These are phyloP conservation scores for Sequoia sempervirens DNA, from an alignment of 75 land plant genomes.

Conservation along the genomic window DNA sequence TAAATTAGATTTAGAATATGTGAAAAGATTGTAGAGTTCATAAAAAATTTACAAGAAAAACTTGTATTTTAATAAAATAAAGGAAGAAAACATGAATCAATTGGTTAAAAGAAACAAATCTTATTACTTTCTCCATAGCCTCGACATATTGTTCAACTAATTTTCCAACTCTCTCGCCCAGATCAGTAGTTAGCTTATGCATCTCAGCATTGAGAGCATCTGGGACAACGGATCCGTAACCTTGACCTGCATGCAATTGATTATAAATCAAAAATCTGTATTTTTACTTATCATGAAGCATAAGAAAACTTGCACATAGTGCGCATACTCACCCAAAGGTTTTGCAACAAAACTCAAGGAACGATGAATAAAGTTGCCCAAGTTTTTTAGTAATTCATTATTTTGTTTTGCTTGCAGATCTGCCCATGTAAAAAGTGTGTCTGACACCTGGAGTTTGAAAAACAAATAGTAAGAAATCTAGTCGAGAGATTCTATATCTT, in stretches of 20 bases:
- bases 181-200: constrained; percentile 48
- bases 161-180: constrained; percentile 53
- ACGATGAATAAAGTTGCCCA: constrained; percentile 91
- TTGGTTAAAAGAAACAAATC: neutral
- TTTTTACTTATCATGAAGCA: neutral
- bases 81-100: neutral
- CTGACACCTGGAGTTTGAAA: constrained; percentile 59
- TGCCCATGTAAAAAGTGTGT: constrained; percentile 88
- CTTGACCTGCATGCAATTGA: constrained; percentile 47
- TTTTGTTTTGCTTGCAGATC: constrained; percentile 94
- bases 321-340: constrained; percentile 53
- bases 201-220: constrained; percentile 62
- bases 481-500: neutral
- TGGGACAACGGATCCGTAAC: constrained; percentile 84
- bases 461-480: neutral
- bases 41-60: neutral
- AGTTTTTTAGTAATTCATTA: constrained; percentile 76
- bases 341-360: constrained; percentile 85
- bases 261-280: neutral
- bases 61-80: neutral
- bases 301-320: neutral
- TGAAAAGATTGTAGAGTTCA: neutral
- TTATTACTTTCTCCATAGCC: constrained; percentile 87
- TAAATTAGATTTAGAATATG: constrained; percentile 1
- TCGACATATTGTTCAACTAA: constrained; percentile 74